Conservation (phyloP, 2,329 filamentous ascomycete species). For the Fusarium sp. region DNA sequence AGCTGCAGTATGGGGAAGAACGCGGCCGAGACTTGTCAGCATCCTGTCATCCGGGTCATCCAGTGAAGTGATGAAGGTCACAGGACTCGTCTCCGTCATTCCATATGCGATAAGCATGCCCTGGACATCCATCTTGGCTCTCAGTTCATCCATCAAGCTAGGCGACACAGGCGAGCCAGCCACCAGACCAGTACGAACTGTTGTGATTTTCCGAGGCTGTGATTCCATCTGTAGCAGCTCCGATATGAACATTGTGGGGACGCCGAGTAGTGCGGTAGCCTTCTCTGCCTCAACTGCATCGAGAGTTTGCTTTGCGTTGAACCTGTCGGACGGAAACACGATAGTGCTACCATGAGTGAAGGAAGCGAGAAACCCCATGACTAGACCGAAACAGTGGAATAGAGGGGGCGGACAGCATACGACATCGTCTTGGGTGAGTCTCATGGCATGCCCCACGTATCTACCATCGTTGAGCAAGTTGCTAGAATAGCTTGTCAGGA, state of each 20-base stretch:
- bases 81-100: not conserved
- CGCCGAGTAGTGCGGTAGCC: not conserved
- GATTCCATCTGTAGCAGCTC: not conserved
- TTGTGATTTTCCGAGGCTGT: not conserved
- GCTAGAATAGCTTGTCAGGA: not conserved
- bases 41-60: not conserved
- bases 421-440: not conserved
- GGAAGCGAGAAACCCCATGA: not conserved
- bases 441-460: not conserved
- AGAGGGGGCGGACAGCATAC: not conserved
- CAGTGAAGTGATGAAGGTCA: not conserved
- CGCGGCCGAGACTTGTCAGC: not conserved
- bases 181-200: not conserved
- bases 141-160: not conserved
- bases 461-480: not conserved
- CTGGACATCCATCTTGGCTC: not conserved
- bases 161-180: not conserved
- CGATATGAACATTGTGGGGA: not conserved
- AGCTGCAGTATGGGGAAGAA: not conserved
- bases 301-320: not conserved
- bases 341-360: not conserved
- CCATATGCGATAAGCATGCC: not conserved
- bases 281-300: not conserved
- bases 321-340: not conserved
- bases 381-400: not conserved